Base-by-base conservation (phyloP, 495 filamentous ascomycete species). In the Neurospora sp. region DNA sequence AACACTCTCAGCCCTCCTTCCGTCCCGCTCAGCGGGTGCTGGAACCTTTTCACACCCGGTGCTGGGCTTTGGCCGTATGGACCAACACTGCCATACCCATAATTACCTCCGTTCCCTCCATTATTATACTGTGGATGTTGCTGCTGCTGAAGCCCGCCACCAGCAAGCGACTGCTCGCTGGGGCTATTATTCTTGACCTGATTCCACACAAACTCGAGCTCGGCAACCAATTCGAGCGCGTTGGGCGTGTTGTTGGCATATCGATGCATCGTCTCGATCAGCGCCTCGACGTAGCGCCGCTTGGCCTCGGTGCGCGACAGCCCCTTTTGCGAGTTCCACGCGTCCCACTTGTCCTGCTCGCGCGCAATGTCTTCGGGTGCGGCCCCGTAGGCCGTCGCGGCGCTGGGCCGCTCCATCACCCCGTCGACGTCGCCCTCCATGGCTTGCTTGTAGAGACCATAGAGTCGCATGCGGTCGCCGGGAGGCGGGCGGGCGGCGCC, bases 121-220 rank as follows among this genome's bases (percentile, higher is more conserved):
- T 65, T 65, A 65, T 35, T 65, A 37, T 35, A 35, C 14, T 31
- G 53, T 65, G 35, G 53, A 6, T 65, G 14, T 31, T 65, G 53
- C 27, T 27, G 48, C 53, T 65, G 53, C 37, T 35, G 16, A 17
- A 4, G 6, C 42, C 1, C 71, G 71, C 40, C 20, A 8, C 53
- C 53, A 65, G 45, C 22, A 31, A 61, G 44, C 22, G 72, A 71
- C 3, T 87, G 85, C 3, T 88, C 89, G 14, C 90, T 90, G 0
- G 88, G 83, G 35, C 87, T 87, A 76, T 97, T 97, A 70, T 88
- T 91, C 81, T 95, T 96, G 71, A 98, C 92, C 79, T 98, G 96
- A 75, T 97, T 93, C 96, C 96, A 99, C 65, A 99, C 94, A 77
- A 98, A 99, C 82, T 98, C 96, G 20, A 99, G 87, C 80, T 99